phyloP scores from a whole-genome alignment of 306 rosid species.

The Cucurbita maxima region DNA sequence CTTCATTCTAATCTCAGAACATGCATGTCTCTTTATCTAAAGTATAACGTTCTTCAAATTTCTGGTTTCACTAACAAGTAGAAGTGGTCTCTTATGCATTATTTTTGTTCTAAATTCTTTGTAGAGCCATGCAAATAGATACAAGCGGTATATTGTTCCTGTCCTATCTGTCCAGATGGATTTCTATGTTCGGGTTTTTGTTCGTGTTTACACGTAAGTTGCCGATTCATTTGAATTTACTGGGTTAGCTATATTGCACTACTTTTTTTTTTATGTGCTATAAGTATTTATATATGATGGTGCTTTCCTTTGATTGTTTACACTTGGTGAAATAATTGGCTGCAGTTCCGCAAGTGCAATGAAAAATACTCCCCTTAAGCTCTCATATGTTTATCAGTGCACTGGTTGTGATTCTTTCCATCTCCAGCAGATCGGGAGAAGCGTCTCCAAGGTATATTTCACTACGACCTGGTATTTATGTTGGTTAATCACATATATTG shows the following conservation, averaged over 20 bases:
- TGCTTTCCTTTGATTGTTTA: slow-evolving; percentile 2
- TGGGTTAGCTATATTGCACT: not conserved
- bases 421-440: slow-evolving; percentile 79
- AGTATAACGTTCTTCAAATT: not conserved
- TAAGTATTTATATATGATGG: not conserved
- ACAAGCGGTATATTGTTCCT: slow-evolving; percentile 91
- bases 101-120: slow-evolving; percentile 16
- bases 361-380: slow-evolving; percentile 91
- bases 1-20: not conserved
- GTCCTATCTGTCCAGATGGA: slow-evolving; percentile 89
- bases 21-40: not conserved
- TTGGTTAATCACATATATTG: not conserved
- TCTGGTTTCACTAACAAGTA: not conserved
- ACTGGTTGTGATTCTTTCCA: slow-evolving; percentile 95
- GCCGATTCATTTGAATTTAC: not conserved
- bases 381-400: slow-evolving; percentile 94
- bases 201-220: slow-evolving; percentile 72
- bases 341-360: slow-evolving; percentile 93
- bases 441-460: slow-evolving; percentile 55
- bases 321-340: slow-evolving; percentile 18
- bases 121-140: slow-evolving; percentile 98
- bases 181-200: slow-evolving; percentile 86
- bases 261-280: not conserved
- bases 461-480: not conserved
- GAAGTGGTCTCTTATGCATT: not conserved